Evolutionary conservation across 2,329 filamentous ascomycete species (phyloP), one percentile per base, ranked within the genome.

Genomic region (Diaporthe capsici): DNA sequence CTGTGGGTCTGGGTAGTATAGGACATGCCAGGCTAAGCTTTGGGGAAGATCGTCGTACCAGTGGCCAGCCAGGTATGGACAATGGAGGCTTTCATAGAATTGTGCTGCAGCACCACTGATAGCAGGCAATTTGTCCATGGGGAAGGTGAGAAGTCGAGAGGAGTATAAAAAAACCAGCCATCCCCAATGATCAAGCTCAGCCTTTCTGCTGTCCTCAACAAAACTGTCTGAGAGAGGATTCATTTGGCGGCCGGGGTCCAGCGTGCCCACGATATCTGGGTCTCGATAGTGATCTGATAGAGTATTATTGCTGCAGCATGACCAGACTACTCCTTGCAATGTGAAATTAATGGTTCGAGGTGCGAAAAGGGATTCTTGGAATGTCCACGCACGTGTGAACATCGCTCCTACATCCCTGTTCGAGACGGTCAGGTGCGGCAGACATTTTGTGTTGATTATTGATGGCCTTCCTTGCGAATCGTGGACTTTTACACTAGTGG

Each of bases 261-360:
- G 1, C 3, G 1, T 17, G 44, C 0, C 1, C 44, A 7, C 1
- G 15, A 1, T 22, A 0, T 5, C 1, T 20, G 20, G 47, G 47
- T 49, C 47, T 22, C 1, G 17, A 49, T 49, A 49, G 5, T 2
- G 1, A 22, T 10, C 20, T 10, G 47, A 22, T 9, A 49, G 0
- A 49, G 0, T 49, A 22, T 22, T 13, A 0, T 17, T 5, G 6
- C 44, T 0, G 4, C 6, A 22, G 2, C 47, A 49, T 1, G 47
- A 22, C 47, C 47, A 49, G 17, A 49, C 47, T 6, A 10, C 20
- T 49, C 47, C 47, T 22, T 49, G 47, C 0, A 3, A 8, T 22
- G 47, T 49, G 20, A 49, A 49, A 49, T 49, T 22, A 17, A 49
- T 49, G 17, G 47, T 49, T 2, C 47, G 47, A n/a, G 47, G 47